Base-by-base conservation (phyloP, 257 asterid species). In the Thymus quinquecostatus region DNA sequence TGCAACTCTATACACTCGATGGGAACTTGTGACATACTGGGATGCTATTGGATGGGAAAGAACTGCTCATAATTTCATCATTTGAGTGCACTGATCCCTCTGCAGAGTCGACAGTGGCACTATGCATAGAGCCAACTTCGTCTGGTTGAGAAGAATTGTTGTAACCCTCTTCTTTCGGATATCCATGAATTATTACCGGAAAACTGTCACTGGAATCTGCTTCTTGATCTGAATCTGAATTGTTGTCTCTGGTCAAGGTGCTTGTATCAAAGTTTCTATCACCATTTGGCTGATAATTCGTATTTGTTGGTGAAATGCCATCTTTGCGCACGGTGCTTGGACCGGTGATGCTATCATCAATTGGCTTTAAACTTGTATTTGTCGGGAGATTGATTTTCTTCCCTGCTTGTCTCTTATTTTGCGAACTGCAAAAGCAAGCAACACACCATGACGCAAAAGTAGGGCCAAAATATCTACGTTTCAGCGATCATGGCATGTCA, bases 351-450 rank as follows among this genome's bases (percentile, higher is more conserved):
- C 79, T 82, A 54, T 78, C 87, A 56, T 75, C 83, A 55, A 61
- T 77, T 6, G 78, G 75, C 78, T 71, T 84, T 30, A 79, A 27
- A 73, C 77, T 80, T 66, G 74, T 81, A 60, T 78, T 76, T 66
- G 76, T 65, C 5, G 85, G 87, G 8, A 67, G 76, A 65, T 79
- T 75, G 75, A 76, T 56, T 73, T 86, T 89, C 97, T 88, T 94
- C 13, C 73, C 60, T 29, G 75, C 84, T 36, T 88, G 91, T 76
- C 80, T 88, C 84, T 85, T 91, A 57, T 76, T 84, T 57, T 86
- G 92, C 65, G 79, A 79, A 71, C 99, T 91, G 92, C 81, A 86
- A 61, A 77, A 65, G 66, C 36, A 72, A 43, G 48, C 74, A 64
- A 74, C 41, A 67, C 69, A 54, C 53, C 65, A 63, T 3, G 27